Conservation (phyloP, 768 basidiomycete species). For the Cystofilobasidium macerans region DNA sequence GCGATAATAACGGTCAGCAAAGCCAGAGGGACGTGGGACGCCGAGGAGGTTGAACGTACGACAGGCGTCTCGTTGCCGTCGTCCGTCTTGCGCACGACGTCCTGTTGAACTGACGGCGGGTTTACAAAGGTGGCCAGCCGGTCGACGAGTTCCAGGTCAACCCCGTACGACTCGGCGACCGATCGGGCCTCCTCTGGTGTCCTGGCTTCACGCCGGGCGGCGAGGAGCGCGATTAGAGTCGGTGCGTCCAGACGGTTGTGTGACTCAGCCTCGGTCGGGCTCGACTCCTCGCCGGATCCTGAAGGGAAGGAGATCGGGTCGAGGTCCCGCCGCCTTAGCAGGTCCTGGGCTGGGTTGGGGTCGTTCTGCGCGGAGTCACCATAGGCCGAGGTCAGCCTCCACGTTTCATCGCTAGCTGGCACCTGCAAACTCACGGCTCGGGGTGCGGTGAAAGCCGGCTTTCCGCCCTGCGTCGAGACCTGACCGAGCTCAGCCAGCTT, state of each 20-base stretch:
- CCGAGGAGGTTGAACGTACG: neutral
- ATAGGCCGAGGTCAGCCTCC: neutral
- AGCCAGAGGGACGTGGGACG: neutral
- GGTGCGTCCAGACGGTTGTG: constrained; percentile 5
- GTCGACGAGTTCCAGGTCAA: neutral
- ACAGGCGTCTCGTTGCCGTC: neutral
- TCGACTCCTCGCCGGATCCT: neutral
- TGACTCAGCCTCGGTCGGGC: neutral
- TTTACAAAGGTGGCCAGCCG: neutral
- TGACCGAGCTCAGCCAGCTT: constrained; percentile 4
- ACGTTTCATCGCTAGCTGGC: too few relatives aligned
- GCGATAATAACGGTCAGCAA: neutral
- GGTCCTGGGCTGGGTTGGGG: neutral
- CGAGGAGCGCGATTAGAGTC: neutral
- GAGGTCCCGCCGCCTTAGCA: neutral
- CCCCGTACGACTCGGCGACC: neutral
- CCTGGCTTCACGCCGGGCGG: neutral
- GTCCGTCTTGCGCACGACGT: neutral
- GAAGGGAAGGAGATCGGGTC: constrained; percentile 13
- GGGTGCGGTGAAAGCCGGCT: too few relatives aligned
- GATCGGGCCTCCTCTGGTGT: neutral
- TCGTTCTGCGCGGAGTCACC: neutral
- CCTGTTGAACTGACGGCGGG: neutral
- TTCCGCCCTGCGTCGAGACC: neutral
- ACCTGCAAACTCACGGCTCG: too few relatives aligned